Conservation (phyloP, 2,329 filamentous ascomycete genomes). For the Neospermospora avenae region DNA sequence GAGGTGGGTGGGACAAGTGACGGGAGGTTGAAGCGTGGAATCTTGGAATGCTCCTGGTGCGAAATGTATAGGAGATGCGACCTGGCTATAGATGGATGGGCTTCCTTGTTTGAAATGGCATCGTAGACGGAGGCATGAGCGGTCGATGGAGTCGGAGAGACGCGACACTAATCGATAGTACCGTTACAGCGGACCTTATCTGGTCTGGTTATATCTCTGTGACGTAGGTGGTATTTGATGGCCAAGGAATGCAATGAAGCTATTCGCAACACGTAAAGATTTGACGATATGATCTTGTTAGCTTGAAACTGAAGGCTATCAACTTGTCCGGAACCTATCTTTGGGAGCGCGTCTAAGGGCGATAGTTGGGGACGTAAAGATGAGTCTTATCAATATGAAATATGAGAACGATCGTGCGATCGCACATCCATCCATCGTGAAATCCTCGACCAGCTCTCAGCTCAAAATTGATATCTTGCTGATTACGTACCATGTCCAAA, state of each 20-base stretch:
- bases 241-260: neutral
- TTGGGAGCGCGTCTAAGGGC: too few relatives aligned
- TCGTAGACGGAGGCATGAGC: neutral
- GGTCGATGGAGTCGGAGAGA: neutral
- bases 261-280: neutral
- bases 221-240: too few relatives aligned
- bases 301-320: too few relatives aligned
- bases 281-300: neutral
- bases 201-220: neutral
- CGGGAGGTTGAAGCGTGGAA: neutral
- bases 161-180: neutral
- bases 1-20: neutral
- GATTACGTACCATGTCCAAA: too few relatives aligned
- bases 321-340: too few relatives aligned
- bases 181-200: neutral
- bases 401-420: too few relatives aligned
- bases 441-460: too few relatives aligned
- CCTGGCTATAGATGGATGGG: slow-evolving; percentile 1
- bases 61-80: neutral
- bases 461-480: too few relatives aligned
- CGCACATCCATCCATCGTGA: too few relatives aligned
- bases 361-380: too few relatives aligned
- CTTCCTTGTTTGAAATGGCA: neutral
- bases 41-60: neutral
- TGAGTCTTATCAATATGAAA: too few relatives aligned